Percentiles rank a stretch among this genome's conserved stretches.
phyloP scores from a whole-genome alignment of 2,329 filamentous ascomycete species.

The Cyphellophora europaea region DNA sequence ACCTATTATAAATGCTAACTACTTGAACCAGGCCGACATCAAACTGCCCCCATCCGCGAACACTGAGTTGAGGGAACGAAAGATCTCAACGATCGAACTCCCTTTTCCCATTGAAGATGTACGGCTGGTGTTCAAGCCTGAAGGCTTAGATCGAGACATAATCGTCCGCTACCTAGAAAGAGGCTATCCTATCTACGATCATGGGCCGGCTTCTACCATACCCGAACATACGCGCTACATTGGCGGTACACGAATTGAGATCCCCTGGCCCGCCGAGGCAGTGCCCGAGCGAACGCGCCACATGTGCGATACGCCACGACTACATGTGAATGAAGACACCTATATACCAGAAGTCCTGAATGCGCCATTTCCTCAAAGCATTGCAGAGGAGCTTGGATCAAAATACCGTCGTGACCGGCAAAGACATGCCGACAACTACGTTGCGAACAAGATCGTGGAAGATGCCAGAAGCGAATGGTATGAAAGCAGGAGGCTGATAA shows the following conservation, averaged over 20 bases:
- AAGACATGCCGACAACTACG: conserved; percentile 15
- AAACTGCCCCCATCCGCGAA: conserved; percentile 33
- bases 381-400: conserved; percentile 7
- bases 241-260: conserved; percentile 50
- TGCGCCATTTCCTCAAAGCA: conserved; percentile 5
- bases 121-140: conserved; percentile 70
- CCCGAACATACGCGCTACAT: conserved; percentile 45
- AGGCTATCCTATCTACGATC: conserved; percentile 41
- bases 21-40: conserved; percentile 31
- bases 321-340: conserved; percentile 55
- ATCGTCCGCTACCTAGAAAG: conserved; percentile 64
- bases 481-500: conserved; percentile 9
- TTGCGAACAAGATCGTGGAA: conserved; percentile 17
- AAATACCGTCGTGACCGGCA: conserved; percentile 8
- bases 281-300: conserved; percentile 45
- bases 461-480: conserved; percentile 17
- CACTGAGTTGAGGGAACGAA: conserved; percentile 9
- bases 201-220: conserved; percentile 33
- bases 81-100: conserved; percentile 39
- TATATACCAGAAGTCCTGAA: conserved; percentile 10
- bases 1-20: no score
- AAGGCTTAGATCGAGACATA: conserved; percentile 60
- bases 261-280: conserved; percentile 63
- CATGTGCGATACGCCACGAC: conserved; percentile 62
- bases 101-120: conserved; percentile 61